Percentiles rank a stretch among this genome's conserved stretches.
Conservation (phyloP, 176 grass and related monocot genomes). For the Olyra latifolia region DNA sequence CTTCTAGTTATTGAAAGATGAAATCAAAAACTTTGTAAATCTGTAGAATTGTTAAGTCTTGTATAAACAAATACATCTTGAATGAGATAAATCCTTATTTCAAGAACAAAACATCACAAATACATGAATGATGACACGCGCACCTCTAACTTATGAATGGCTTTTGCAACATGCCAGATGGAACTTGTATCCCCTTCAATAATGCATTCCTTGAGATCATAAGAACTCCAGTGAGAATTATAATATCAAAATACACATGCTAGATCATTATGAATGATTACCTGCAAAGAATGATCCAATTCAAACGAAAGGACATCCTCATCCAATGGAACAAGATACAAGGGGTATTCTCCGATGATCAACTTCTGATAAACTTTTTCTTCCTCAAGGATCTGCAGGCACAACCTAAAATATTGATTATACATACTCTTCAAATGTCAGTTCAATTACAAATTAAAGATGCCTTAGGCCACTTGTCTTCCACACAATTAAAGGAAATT, state of each 20-base stretch:
- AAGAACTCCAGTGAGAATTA: constrained; percentile 20
- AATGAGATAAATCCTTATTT: background rate
- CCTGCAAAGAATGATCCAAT: constrained; percentile 70
- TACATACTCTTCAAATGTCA: background rate
- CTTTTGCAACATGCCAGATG: constrained; percentile 96
- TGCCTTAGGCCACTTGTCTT: background rate
- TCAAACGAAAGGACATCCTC: constrained; percentile 96
- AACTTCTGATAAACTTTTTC: constrained; percentile 87
- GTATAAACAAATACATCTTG: constrained; percentile 7
- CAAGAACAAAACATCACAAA: background rate
- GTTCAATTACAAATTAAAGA: background rate
- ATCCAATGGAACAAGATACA: constrained; percentile 86
- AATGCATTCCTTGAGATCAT: constrained; percentile 66
- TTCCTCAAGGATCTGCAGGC: constrained; percentile 80
- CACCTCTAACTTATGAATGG: constrained; percentile 97
- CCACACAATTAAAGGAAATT: background rate
- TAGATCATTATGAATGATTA: constrained; percentile 29
- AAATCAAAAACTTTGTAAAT: constrained; percentile 1
- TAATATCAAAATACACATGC: constrained; percentile 4
- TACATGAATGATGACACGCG: constrained; percentile 3
- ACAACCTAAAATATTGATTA: constrained; percentile 27
- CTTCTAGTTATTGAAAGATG: background rate
- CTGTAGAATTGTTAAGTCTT: background rate
- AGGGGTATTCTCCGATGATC: constrained; percentile 79
- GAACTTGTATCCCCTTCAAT: constrained; percentile 95